Conservation (phyloP, 1,284 basidiomycete species). For the Neolentinus lepideus region DNA sequence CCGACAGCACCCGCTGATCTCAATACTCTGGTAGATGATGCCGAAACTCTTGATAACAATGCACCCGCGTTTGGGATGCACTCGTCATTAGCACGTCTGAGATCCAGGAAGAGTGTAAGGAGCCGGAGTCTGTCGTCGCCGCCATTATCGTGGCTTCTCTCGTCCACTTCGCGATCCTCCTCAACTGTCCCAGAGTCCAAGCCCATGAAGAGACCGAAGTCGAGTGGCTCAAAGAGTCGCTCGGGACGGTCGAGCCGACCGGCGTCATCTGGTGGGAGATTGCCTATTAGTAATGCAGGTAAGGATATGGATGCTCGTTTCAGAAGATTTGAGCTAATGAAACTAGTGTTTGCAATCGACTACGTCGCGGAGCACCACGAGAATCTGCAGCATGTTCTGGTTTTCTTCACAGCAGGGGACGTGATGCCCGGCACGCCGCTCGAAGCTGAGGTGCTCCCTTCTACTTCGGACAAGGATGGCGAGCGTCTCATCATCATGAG, state of each 20-base stretch:
- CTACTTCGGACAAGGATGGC: conserved; percentile 33
- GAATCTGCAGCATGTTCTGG: conserved; percentile 66
- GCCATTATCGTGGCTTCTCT: conserved; percentile 57
- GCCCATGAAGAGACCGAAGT: conserved; percentile 1
- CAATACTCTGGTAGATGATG: not conserved
- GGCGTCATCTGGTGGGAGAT: conserved; percentile 18
- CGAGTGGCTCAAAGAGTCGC: not conserved
- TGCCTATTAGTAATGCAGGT: not conserved
- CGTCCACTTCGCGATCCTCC: conserved; percentile 16
- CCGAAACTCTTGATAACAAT: not conserved
- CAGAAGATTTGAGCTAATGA: not conserved
- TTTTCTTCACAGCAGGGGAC: conserved; percentile 52
- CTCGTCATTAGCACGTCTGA: not conserved
- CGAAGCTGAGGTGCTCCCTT: conserved; percentile 55
- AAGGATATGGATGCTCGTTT: not conserved
- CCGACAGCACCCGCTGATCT: conserved; percentile 16
- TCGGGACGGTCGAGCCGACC: conserved; percentile 17
- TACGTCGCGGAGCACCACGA: conserved; percentile 86
- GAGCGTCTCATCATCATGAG: conserved; percentile 51
- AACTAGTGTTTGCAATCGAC: conserved; percentile 37
- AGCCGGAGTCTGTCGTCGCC: conserved; percentile 65
- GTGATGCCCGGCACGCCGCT: conserved; percentile 39
- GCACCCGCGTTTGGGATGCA: not conserved
- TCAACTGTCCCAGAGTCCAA: conserved; percentile 8
- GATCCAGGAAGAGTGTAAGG: not conserved